Evolutionary conservation across 2,329 filamentous ascomycete species (phyloP).

Genomic region (Fusarium keratoplasticum): DNA sequence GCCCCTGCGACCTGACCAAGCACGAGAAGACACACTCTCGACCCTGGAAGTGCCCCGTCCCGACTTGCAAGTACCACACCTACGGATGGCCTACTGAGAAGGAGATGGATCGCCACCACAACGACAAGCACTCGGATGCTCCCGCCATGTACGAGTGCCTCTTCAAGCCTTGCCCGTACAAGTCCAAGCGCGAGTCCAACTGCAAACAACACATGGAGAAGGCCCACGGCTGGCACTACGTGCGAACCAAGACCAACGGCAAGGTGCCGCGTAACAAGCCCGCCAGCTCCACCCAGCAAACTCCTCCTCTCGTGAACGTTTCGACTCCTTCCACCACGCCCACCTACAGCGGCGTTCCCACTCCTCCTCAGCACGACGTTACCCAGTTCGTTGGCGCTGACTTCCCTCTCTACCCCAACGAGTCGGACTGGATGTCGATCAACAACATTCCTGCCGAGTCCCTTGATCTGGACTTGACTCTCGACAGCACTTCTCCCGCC

Average conservation of each 20-base stretch:
- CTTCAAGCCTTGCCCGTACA: conserved; percentile 88
- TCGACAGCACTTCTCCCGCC: conserved; percentile 55
- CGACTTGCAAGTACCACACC: conserved; percentile 88
- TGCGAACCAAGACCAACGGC: conserved; percentile 92
- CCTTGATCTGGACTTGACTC: conserved; percentile 55
- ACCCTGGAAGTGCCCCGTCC: conserved; percentile 90
- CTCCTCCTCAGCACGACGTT: conserved; percentile 65
- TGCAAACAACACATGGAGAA: conserved; percentile 99
- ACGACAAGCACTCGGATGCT: conserved; percentile 90
- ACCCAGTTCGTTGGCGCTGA: conserved; percentile 51
- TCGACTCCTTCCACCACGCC: conserved; percentile 71
- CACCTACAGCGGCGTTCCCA: conserved; percentile 63
- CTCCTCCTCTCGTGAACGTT: conserved; percentile 71
- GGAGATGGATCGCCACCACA: conserved; percentile 94
- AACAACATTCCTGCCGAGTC: conserved; percentile 48
- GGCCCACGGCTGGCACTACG: conserved; percentile 89
- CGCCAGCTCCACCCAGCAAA: conserved; percentile 61
- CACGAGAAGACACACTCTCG: conserved; percentile 98
- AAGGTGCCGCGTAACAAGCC: conserved; percentile 65
- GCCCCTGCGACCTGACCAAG: conserved; percentile 97
- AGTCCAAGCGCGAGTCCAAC: conserved; percentile 95
- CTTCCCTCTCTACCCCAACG: conserved; percentile 62
- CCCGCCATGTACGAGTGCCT: conserved; percentile 87
- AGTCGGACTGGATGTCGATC: conserved; percentile 58
- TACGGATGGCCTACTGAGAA: conserved; percentile 98